Base-by-base conservation (phyloP, 306 rosid genomes). In the Rubus idaeus region DNA sequence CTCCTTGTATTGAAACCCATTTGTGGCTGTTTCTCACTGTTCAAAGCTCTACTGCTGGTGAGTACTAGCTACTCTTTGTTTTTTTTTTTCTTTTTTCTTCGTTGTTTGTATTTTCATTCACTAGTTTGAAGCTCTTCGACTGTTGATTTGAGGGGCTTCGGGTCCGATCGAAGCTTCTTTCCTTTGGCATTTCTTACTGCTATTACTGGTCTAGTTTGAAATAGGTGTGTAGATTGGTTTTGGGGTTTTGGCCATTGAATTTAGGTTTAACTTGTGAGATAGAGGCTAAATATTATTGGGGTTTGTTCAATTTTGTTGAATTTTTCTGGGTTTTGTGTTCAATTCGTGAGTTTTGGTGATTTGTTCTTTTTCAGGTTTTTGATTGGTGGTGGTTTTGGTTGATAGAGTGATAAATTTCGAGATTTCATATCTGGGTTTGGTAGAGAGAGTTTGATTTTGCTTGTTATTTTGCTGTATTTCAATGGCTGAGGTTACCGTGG, bases 401-500 rank as follows among this genome's bases (percentile, higher is more conserved):
- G 68, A 68, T 68, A 56, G 67, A 64, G 84, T 77, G 82, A 71
- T 75, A 52, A 18, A 62, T 47, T 46, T 75, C 75, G 56, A 56
- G 73, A 55, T 77, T 75, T 80, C 75, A 64, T 78, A 46, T 80
- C 79, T 78, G 64, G 39, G 79, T 76, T 56, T 17, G 68, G 64
- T 37, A 23, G 65, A 56, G 76, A 50, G 80, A 6, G 23, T 79
- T 66, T 44, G 63, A 71, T 76, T 77, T 78, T 41, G 57, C 68
- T 72, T 79, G 51, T 80, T 81, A 62, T 66, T 10, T 78, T 52
- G 72, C 65, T 82, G 76, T 73, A 75, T 72, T 67, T 83, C 66
- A 78, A 70, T 86, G 79, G 84, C 79, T 81, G 82, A 81, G 77
- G 90, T 81, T 61, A 65, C 63, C 83, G 87, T 86, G 90, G 97